Evolutionary conservation across 305 asterid species (phyloP), one percentile per base, ranked within the genome.

Genomic region (Coffea humblotiana): DNA sequence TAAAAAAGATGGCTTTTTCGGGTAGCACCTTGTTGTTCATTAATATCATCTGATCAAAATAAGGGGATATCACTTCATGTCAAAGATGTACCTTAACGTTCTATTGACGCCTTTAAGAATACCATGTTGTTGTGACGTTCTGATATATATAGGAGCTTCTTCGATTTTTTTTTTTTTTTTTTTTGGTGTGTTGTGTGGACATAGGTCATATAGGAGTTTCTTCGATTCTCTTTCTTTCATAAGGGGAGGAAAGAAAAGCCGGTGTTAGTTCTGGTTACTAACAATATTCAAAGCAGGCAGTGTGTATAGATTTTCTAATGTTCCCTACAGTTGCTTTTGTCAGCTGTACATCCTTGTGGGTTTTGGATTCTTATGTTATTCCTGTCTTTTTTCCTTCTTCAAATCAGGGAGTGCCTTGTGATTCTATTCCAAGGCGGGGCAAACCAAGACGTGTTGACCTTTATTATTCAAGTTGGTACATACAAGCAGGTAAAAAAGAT

Each of bases 391-490:
- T 3, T 25, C 69, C 19, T 65, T 77, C 23, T 65, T 75, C 77
- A 67, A 45, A 71, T 73, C 86, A 94, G 97, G 97, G 97, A 78
- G 93, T 94, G 75, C 98, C 97, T 21, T 75, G 78, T 74, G 71
- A 78, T 79, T 88, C 93, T 77, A 72, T 90, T 81, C 95, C 92
- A 2, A 89, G 91, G 83, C 87, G 77, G 84, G 92, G 90, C 71
- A 93, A 89, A 79, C 97, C 97, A 32, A 90, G 91, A 78, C 97
- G 98, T 15, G 98, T 95, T 35, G 97, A 93, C 84, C 91, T 86
- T 35, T 90, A 75, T 80, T 95, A 95, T 84, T 95, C 98, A 21
- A 95, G 98, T 83, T 93, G 98, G 98, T 87, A 78, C 74, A 93
- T 95, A 80, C 92, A 81, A 88, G 87, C 97, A 82, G 97, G 98